phyloP scores from a whole-genome alignment of 2,329 filamentous ascomycete genomes.

The Neofusicoccum sp. region DNA sequence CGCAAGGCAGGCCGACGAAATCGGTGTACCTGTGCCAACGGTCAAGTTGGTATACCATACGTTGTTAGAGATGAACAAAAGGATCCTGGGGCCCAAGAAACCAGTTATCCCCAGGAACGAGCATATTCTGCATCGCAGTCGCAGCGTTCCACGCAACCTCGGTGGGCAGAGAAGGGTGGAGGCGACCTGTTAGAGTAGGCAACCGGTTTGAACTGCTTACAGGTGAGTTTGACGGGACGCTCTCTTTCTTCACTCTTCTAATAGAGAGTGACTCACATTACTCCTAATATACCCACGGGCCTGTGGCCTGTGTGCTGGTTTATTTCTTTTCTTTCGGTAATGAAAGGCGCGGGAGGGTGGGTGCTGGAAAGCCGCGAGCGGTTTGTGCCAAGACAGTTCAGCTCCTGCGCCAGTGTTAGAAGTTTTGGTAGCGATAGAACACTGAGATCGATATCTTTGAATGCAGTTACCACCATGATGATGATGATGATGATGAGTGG shows the following conservation, averaged over 20 bases:
- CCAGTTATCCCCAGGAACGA: not conserved
- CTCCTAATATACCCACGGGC: too few species aligned
- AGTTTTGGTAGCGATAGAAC: too few species aligned
- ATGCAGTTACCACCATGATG: too few species aligned
- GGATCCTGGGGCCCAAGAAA: not conserved
- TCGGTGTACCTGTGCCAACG: constrained; percentile 15
- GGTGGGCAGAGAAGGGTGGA: not conserved
- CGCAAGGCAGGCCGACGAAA: constrained; percentile 3
- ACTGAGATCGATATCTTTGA: too few species aligned
- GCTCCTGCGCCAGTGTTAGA: too few species aligned
- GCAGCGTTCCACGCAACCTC: not conserved
- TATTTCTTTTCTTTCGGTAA: too few species aligned
- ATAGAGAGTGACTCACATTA: not conserved
- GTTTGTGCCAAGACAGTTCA: too few species aligned
- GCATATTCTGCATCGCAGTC: not conserved
- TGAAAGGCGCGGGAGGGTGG: too few species aligned
- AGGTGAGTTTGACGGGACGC: not conserved
- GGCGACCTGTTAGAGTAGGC: not conserved
- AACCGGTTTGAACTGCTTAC: not conserved
- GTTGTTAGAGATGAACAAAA: constrained; percentile 12
- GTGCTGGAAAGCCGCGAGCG: too few species aligned
- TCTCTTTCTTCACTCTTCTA: not conserved
- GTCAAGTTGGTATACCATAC: constrained; percentile 19
- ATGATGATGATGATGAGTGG: too few species aligned
- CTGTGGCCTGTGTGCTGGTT: too few species aligned